Base-by-base conservation (phyloP, 768 basidiomycete species). In the Gelatoporia subvermispora region DNA sequence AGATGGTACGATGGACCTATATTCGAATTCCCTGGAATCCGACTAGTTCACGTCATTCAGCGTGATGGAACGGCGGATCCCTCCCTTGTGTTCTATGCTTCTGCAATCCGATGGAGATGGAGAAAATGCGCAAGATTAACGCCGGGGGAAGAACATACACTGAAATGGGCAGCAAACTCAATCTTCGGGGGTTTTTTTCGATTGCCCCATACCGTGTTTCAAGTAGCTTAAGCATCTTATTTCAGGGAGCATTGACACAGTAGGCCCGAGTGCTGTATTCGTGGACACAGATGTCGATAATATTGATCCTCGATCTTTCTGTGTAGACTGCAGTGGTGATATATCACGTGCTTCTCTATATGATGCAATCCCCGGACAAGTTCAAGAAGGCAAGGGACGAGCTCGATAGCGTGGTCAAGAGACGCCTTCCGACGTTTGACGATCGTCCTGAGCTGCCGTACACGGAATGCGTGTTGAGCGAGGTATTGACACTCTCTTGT, bases 81-180 rank as follows among this genome's bases (percentile, higher is more conserved):
- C 2, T 74, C 69, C n/a, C 1, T 73, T 72, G 35, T 68, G 68
- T 22, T 70, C 69, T 0, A 79, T 74, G 2, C 65, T 85, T 16
- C 67, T 86, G 11, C 78, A 80, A 34, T 31, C 28, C 13, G 28
- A 31, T 7, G 28, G 28, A 5, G 13, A n/a, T n/a, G n/a, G n/a
- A 31, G 13, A 31, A 72, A 75, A 5, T 62, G 70, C 8, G 60
- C 5, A 31, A 13, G 73, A 50, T 9, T 34, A 48, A 62, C 63
- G 31, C 13, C 31, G 2, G 56, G 59, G 36, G 75, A 73, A 35
- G 81, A 84, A 56, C 80, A 79, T 51, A 85, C 88, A 52, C 66
- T 88, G 28, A 82, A 83, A 50, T 84, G 85, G 83, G 78, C 82
- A 1, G 85, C 86, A n/a, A 86, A 87, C 59, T 86, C 84, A 21